phyloP scores from a whole-genome alignment of 768 basidiomycete genomes.

The Naganishia antarctica region DNA sequence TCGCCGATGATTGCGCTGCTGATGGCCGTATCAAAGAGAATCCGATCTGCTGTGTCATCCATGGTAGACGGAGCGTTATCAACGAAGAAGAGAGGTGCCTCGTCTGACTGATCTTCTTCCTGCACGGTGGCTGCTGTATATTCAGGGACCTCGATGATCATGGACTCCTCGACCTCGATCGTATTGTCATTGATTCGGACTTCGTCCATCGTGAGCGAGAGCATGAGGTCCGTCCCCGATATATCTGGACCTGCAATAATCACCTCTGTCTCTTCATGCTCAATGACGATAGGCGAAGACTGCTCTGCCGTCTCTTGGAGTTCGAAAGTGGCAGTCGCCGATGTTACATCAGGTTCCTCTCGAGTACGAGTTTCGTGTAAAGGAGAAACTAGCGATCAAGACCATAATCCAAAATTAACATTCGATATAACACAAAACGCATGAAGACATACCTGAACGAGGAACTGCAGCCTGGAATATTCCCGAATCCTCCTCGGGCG shows the following conservation, averaged over 20 bases:
- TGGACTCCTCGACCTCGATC: slow-evolving; percentile 8
- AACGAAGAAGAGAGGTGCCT: slow-evolving; percentile 35
- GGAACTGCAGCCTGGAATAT: no score
- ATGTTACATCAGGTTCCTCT: no score
- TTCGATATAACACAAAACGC: no score
- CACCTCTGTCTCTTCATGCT: slow-evolving; percentile 1
- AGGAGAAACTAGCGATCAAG: no score
- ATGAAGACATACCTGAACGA: no score
- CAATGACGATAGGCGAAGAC: neutral
- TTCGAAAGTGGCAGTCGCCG: no score
- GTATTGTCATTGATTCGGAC: slow-evolving; percentile 1
- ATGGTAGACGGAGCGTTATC: slow-evolving; percentile 28
- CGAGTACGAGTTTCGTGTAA: no score
- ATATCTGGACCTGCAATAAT: neutral
- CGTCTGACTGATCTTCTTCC: slow-evolving; percentile 7
- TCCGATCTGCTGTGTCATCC: neutral
- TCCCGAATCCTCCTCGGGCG: neutral
- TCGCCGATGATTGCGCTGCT: slow-evolving; percentile 24
- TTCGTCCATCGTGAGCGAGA: slow-evolving; percentile 14
- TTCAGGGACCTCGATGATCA: neutral
- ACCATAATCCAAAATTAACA: no score
- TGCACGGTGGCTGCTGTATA: neutral
- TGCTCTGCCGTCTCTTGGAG: no score
- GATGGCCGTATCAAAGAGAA: slow-evolving; percentile 29
- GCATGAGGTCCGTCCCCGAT: slow-evolving; percentile 10